phyloP scores from a whole-genome alignment of 208 protist genomes.

The Acanthamoeba healyi region DNA sequence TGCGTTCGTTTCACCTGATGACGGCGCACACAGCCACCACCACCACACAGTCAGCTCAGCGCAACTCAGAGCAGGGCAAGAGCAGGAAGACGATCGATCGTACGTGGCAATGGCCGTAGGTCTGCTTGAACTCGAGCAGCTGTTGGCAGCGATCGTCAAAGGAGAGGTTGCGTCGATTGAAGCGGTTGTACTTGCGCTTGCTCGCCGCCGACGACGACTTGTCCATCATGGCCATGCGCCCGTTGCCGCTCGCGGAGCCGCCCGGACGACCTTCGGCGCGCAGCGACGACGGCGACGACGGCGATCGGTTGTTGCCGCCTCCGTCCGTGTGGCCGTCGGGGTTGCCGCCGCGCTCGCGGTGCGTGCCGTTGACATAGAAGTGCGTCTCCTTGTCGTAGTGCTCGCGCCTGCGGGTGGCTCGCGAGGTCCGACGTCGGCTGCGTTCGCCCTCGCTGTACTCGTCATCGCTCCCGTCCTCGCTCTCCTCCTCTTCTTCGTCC shows the following conservation, averaged over 20 bases:
- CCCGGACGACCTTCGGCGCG: not conserved
- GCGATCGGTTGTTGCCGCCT: not conserved
- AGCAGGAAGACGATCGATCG: not conserved
- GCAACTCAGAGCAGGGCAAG: too few relatives aligned
- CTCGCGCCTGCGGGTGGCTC: not conserved
- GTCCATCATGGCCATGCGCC: not conserved
- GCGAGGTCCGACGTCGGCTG: not conserved
- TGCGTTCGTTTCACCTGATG: conserved; percentile 44
- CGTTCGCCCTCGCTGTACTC: conserved; percentile 48
- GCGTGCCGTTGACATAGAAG: conserved; percentile 10
- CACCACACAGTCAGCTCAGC: too few relatives aligned
- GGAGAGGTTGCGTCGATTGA: conserved; percentile 43
- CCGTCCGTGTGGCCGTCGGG: not conserved
- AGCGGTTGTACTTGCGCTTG: conserved; percentile 63
- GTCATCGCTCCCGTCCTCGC: conserved; percentile 2
- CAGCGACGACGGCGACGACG: not conserved
- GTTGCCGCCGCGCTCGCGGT: not conserved
- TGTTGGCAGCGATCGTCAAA: conserved; percentile 54
- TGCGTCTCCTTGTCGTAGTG: conserved; percentile 35
- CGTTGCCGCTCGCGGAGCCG: not conserved
- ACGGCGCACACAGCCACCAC: too few relatives aligned
- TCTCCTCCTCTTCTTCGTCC: conserved; percentile 26
- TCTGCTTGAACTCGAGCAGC: conserved; percentile 31
- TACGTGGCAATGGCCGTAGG: conserved; percentile 54
- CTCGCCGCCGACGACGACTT: not conserved